phyloP scores from a whole-genome alignment of 805 yeast species.

The Wickerhamomyces mucosus region DNA sequence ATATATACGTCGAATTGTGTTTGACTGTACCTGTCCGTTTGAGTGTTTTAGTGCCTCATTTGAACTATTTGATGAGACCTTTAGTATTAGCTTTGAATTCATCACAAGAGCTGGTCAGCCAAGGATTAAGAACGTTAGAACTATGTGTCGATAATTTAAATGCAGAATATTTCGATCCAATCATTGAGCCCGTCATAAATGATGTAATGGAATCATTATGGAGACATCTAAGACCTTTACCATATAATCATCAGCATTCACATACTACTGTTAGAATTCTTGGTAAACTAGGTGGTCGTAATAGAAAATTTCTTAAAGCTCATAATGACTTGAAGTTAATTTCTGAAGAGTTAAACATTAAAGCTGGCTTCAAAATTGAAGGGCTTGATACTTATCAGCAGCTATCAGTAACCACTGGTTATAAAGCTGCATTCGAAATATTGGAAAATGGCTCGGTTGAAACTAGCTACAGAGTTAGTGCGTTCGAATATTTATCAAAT shows the following conservation, averaged over 20 bases:
- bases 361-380: conserved; percentile 60
- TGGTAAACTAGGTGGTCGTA: conserved; percentile 95
- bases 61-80: conserved; percentile 83
- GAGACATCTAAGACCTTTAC: conserved; percentile 84
- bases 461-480: conserved; percentile 62
- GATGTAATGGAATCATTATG: conserved; percentile 92
- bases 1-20: conserved; percentile 89
- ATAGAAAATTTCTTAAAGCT: conserved; percentile 74
- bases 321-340: conserved; percentile 54
- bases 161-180: conserved; percentile 94
- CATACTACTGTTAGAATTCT: conserved; percentile 89
- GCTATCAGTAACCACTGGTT: conserved; percentile 75
- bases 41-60: conserved; percentile 87
- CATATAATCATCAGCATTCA: conserved; percentile 90
- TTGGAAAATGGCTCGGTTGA: conserved; percentile 53
- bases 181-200: conserved; percentile 90
- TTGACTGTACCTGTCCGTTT: conserved; percentile 92
- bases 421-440: conserved; percentile 66
- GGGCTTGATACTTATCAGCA: conserved; percentile 58
- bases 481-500: conserved; percentile 62
- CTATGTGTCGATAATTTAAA: conserved; percentile 93
- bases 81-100: conserved; percentile 86
- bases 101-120: conserved; percentile 83
- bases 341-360: conserved; percentile 51
- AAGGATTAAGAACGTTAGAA: conserved; percentile 90